Evolutionary conservation across 352 stramenopile species (phyloP), one percentile per base, ranked within the genome.

Genomic region (Pythium oligandrum): DNA sequence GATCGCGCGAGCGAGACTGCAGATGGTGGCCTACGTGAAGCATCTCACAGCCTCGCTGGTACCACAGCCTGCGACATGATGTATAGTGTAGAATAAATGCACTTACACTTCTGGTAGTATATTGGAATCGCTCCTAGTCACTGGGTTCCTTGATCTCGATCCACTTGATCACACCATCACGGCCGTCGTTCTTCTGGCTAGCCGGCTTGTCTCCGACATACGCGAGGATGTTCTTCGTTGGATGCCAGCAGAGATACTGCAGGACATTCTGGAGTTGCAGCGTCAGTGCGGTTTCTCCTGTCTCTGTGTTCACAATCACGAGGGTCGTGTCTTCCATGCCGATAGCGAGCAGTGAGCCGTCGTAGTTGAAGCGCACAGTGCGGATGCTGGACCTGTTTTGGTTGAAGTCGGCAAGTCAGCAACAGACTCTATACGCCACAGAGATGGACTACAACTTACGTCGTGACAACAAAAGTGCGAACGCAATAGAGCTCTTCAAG

Each of bases 401-500:
- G 17, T 26, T 26, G 17, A 26, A 26, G 17, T 26, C 17, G 17
- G 17, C 17, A 26, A 26, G 17, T 26, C 17, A 26, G 17, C 17
- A 26, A 26, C 17, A 26, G 17, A 26, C 17, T 26, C 17, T 26
- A 26, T 26, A 26, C 17, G 17, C 17, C 17, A 26, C 17, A 26
- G 17, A 26, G 17, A 26, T 26, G 17, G 17, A 26, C 17, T 26
- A 26, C 17, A 26, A 75, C 76, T 50, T 75, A 91, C 81, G 75
- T 83, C 52, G 83, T 91, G 33, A 89, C 75, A 10, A 88, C 71
- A 43, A 90, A 91, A 6, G 83, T 94, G 48, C 85, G 83, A 6
- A 84, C 70, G 63, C 83, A 94, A 64, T 86, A 94, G 34, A 94
- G 75, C 53, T 94, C 82, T 55, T 94, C 75, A 17, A 94, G 59